Evolutionary conservation across 176 grass and related monocot genomes (phyloP).

Genomic region (Juncus inflexus): DNA sequence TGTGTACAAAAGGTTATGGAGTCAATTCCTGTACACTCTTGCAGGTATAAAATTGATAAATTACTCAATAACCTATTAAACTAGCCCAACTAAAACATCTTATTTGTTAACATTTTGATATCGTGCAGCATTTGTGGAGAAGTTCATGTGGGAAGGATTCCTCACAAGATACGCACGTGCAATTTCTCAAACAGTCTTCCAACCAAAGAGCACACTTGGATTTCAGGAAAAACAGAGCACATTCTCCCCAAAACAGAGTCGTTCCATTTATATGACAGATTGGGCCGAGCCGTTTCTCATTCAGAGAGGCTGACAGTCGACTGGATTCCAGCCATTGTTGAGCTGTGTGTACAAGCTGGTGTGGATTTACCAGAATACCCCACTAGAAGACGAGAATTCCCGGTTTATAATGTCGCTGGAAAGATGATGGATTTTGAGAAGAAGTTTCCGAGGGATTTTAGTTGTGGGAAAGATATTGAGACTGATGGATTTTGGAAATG

Average conservation of each 20-base stretch:
- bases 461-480: too few species aligned
- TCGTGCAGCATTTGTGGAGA: constrained; percentile 48
- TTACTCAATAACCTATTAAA: not conserved
- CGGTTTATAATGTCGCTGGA: constrained; percentile 63
- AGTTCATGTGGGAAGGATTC: constrained; percentile 40
- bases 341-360: constrained; percentile 66
- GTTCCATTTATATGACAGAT: constrained; percentile 71
- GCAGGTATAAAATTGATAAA: constrained; percentile 33
- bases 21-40: constrained; percentile 38
- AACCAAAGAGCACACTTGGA: constrained; percentile 63
- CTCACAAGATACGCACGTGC: constrained; percentile 61
- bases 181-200: constrained; percentile 45
- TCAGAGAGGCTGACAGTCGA: constrained; percentile 49
- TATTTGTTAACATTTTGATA: too few species aligned
- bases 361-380: constrained; percentile 47
- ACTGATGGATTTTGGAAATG: constrained; percentile 1
- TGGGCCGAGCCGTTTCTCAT: constrained; percentile 54
- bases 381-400: constrained; percentile 47
- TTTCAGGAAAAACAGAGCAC: constrained; percentile 31
- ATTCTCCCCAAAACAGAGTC: constrained; percentile 56
- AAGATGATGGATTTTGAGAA: constrained; percentile 59
- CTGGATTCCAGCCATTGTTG: constrained; percentile 49
- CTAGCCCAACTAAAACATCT: not conserved
- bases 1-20: constrained; percentile 41
- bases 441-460: too few species aligned